Evolutionary conservation across 768 basidiomycete species (phyloP), one percentile per base, ranked within the genome.

Genomic region (Pleurotus sapidus): DNA sequence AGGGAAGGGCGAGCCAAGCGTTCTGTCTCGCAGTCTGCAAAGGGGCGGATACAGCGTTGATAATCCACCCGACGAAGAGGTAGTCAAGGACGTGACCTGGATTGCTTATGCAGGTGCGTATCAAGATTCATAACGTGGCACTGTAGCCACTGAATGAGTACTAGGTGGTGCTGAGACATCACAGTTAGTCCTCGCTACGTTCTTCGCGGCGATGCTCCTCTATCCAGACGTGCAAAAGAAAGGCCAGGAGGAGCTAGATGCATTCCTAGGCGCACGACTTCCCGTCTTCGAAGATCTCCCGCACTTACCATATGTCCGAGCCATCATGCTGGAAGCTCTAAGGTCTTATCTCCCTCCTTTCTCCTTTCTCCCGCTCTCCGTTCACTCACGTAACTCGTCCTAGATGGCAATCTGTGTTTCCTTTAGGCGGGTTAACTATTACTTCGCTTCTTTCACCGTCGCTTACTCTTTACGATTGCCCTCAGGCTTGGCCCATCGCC

Each of bases 171-270:
- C 38, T 7, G 38, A 39, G 38, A 39, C 38, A 39, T 8, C 38
- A 7, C 38, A 39, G 15, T 7, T 15, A 8, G 15, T 7, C 38
- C 7, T 39, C 8, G 38, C 15, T 15, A 39, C 65, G 2, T 72
- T 72, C 57, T 39, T 71, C 30, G 65, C 71, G 9, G 66, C 68
- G 3, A 69, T 74, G 67, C 60, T 65, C 34, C 57, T 68, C n/a
- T 56, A 73, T 47, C 74, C 73, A 9, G 63, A 70, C 1, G 61
- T 72, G 23, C 73, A 73, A 55, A 58, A 45, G 34, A 61, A 56
- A 38, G 64, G 61, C 15, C 73, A 74, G 46, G 50, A 42, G 49
- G 63, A 73, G 56, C 14, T 75, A 12, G 72, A 75, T 57, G 53
- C 56, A 46, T 53, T 62, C 15, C 59, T 69, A n/a, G n/a, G n/a